phyloP scores from a whole-genome alignment of 495 filamentous ascomycete species.

The Neurospora pannonica region DNA sequence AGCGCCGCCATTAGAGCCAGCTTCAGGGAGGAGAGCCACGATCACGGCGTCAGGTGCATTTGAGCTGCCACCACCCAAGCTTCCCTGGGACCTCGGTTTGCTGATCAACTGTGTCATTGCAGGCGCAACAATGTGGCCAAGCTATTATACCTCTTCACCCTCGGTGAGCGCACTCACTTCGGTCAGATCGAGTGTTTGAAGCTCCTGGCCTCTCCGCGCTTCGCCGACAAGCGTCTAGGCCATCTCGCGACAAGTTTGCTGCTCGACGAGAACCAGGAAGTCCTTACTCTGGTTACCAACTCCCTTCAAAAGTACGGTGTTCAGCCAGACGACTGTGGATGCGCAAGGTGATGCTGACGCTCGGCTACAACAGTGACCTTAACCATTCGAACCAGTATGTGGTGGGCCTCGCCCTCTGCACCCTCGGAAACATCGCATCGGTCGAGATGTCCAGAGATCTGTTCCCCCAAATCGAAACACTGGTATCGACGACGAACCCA shows the following conservation, averaged over 20 bases:
- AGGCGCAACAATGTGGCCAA: conserved; percentile 99
- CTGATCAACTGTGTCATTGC: conserved; percentile 11
- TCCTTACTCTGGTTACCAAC: conserved; percentile 93
- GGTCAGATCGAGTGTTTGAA: conserved; percentile 99
- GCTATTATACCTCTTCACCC: conserved; percentile 92
- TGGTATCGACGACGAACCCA: conserved; percentile 86
- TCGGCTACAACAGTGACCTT: conserved; percentile 58
- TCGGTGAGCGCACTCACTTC: conserved; percentile 97
- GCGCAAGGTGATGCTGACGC: conserved; percentile 15
- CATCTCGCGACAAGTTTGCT: conserved; percentile 95
- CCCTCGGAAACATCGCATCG: conserved; percentile 93
- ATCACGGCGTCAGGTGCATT: conserved; percentile 74
- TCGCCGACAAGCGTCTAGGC: conserved; percentile 94
- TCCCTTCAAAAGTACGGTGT: conserved; percentile 81
- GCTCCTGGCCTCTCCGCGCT: conserved; percentile 88
- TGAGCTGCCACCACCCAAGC: background rate
- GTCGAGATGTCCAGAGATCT: conserved; percentile 98
- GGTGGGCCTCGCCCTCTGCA: conserved; percentile 89
- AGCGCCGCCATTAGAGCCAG: conserved; percentile 94
- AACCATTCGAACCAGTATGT: conserved; percentile 98
- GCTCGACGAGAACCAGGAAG: conserved; percentile 97
- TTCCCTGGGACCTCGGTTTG: background rate
- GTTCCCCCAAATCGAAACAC: conserved; percentile 85
- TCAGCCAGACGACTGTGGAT: background rate
- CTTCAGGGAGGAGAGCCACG: conserved; percentile 91